These are phyloP conservation scores for Microglena sp. DNA, from an alignment of 139 green algal genomes.

Conservation along the genomic window DNA sequence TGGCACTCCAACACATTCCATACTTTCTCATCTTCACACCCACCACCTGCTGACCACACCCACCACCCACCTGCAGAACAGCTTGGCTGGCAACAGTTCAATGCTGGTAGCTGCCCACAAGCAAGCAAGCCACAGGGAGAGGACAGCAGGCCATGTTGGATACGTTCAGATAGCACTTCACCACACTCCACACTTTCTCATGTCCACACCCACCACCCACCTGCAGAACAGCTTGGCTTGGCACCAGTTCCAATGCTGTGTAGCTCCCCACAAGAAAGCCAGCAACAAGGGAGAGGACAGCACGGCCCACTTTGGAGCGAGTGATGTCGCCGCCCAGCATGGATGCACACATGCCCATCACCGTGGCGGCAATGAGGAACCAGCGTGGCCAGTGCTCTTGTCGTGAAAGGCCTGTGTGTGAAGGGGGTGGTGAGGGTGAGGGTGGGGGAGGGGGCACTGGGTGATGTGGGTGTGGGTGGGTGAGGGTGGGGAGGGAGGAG, in stretches of 20 bases:
- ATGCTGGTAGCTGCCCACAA: too few species aligned
- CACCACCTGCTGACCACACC: neutral
- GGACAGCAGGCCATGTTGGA: too few species aligned
- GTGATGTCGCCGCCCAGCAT: neutral
- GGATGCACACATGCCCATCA: neutral
- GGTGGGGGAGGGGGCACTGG: too few species aligned
- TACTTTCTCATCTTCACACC: neutral
- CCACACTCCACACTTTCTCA: neutral
- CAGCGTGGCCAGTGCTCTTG: conserved; percentile 73
- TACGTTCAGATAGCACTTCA: too few species aligned
- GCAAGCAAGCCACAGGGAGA: too few species aligned
- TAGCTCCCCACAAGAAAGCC: conserved; percentile 65
- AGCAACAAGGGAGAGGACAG: conserved; percentile 11
- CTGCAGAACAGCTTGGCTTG: conserved; percentile 22
- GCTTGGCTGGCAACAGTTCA: conserved; percentile 1
- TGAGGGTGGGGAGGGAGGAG: too few species aligned
- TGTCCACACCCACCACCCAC: conserved; percentile 2
- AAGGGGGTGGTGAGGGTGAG: too few species aligned
- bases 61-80: conserved; percentile 3
- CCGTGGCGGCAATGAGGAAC: conserved; percentile 58
- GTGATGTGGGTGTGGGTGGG: too few species aligned
- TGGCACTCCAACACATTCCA: too few species aligned
- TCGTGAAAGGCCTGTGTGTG: conserved; percentile 12
- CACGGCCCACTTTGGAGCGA: conserved; percentile 3
- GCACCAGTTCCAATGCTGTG: conserved; percentile 81